phyloP scores from a whole-genome alignment of 495 filamentous ascomycete species.

The Pyrenula aspistea region DNA sequence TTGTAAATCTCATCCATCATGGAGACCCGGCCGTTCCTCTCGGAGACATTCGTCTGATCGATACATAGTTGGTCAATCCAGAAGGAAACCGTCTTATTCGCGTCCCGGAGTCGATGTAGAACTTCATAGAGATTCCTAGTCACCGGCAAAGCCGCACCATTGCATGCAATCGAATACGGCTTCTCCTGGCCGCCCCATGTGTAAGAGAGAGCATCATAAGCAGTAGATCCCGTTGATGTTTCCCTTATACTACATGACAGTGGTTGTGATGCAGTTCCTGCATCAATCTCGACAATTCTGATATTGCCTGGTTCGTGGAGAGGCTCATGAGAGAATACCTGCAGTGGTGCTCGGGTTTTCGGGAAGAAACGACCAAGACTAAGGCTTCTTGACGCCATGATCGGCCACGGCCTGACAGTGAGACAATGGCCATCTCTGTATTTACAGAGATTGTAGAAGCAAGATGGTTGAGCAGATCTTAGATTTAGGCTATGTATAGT shows the following conservation, averaged over 20 bases:
- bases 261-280: not conserved
- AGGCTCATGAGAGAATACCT: not conserved
- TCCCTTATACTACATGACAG: not conserved
- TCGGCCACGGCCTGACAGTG: too few relatives aligned
- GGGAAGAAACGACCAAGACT: not conserved
- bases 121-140: not conserved
- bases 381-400: not conserved
- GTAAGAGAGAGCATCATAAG: not conserved
- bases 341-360: not conserved
- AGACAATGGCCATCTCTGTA: too few relatives aligned
- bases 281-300: not conserved
- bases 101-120: not conserved
- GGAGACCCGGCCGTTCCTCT: constrained; percentile 13
- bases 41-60: constrained; percentile 12
- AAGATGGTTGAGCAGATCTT: too few relatives aligned
- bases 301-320: not conserved
- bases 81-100: constrained; percentile 1
- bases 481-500: too few relatives aligned
- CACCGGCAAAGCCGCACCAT: not conserved
- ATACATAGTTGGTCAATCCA: constrained; percentile 23
- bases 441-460: too few relatives aligned
- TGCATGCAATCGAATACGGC: not conserved
- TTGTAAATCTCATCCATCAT: constrained; percentile 20
- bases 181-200: not conserved
- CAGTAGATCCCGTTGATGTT: not conserved